Conservation (phyloP, 2,329 filamentous ascomycete species). For the Hypocrella siamensis region DNA sequence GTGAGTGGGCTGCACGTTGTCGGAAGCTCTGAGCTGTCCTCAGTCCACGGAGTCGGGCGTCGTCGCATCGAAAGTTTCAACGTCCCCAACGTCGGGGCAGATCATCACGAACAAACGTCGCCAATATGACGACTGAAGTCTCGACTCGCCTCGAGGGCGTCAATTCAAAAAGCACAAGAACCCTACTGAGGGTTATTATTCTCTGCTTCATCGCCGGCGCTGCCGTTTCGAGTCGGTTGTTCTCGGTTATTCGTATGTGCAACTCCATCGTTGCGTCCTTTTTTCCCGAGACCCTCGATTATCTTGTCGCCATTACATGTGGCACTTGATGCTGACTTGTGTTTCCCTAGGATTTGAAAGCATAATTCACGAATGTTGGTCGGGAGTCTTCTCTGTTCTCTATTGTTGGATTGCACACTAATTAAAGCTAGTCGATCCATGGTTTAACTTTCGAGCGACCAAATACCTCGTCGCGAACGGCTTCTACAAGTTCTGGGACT, state of each 20-base stretch:
- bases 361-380: constrained; percentile 98
- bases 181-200: constrained; percentile 78
- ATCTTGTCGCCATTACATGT: too few relatives aligned
- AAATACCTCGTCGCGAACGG: constrained; percentile 95
- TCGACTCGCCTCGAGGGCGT: constrained; percentile 55
- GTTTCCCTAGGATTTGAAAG: constrained; percentile 67
- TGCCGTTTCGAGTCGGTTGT: constrained; percentile 82
- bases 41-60: constrained; percentile 6
- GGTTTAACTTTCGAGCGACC: constrained; percentile 98
- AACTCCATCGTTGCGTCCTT: too few relatives aligned
- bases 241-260: constrained; percentile 91
- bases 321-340: constrained; percentile 16
- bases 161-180: constrained; percentile 66
- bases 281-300: too few relatives aligned
- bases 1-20: background rate
- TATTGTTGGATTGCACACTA: constrained; percentile 7
- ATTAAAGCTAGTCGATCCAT: constrained; percentile 67
- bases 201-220: constrained; percentile 81
- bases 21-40: constrained; percentile 31
- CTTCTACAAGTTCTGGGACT: constrained; percentile 99
- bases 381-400: background rate
- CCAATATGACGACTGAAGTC: constrained; percentile 28
- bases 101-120: constrained; percentile 15
- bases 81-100: constrained; percentile 16
- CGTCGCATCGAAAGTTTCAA: constrained; percentile 9